Percentiles rank a stretch among this genome's conserved stretches.
Evolutionary conservation across 352 stramenopile genomes (phyloP).

Genomic region (Phytophthora sansomeana): DNA sequence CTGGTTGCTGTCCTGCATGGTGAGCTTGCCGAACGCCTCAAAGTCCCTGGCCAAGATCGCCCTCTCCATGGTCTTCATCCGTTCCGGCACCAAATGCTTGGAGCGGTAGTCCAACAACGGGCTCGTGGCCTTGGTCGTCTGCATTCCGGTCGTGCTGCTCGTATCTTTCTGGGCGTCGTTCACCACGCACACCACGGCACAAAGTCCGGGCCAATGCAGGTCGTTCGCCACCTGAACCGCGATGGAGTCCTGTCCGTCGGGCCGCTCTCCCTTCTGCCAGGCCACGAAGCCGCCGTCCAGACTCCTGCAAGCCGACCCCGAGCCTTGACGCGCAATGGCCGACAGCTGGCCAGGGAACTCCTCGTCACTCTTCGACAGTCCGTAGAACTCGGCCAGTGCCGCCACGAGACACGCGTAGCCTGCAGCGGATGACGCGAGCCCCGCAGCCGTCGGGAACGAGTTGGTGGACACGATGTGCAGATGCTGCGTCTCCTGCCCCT

Average conservation of each 20-base stretch:
- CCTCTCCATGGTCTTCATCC: constrained; percentile 90
- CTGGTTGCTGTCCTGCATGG: constrained; percentile 98
- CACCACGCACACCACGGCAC: constrained; percentile 97
- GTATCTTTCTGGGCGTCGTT: constrained; percentile 97
- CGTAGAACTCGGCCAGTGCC: constrained; percentile 91
- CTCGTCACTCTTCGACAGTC: constrained; percentile 88
- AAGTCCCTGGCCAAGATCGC: constrained; percentile 95
- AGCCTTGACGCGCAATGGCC: constrained; percentile 95
- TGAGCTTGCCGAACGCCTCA: constrained; percentile 94
- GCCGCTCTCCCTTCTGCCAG: constrained; percentile 91
- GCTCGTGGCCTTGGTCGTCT: constrained; percentile 94
- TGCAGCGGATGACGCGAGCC: constrained; percentile 97
- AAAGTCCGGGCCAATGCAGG: constrained; percentile 94
- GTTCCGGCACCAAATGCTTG: constrained; percentile 81
- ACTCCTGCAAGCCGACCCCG: constrained; percentile 95
- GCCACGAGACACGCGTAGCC: constrained; percentile 96
- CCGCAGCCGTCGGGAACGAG: constrained; percentile 98
- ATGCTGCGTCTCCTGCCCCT: constrained; percentile 34
- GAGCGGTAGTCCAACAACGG: constrained; percentile 91
- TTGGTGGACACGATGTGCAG: constrained; percentile 97
- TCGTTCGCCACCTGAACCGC: constrained; percentile 86
- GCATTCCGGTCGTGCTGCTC: constrained; percentile 96
- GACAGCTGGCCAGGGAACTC: constrained; percentile 91
- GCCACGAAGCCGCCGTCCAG: constrained; percentile 97
- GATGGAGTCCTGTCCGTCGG: constrained; percentile 77